A percentile compares a stretch with the other conserved stretches of the same genome.
Conservation (phyloP, 2,329 filamentous ascomycete genomes). For the Colletotrichum lupini region DNA sequence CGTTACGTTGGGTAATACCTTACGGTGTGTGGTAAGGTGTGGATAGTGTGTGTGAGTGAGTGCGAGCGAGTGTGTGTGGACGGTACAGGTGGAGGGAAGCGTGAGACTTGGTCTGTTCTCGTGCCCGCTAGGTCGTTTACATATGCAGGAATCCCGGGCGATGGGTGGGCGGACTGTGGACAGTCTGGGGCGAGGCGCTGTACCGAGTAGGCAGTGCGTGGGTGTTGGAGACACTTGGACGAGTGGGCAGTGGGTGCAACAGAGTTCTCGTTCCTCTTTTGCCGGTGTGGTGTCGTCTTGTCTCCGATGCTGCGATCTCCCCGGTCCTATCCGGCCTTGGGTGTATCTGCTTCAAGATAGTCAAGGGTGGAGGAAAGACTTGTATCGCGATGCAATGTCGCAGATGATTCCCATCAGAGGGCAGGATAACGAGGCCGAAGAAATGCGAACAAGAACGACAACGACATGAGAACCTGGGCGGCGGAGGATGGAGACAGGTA, state of each 20-base stretch:
- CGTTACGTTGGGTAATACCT: conserved; percentile 4
- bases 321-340: background rate
- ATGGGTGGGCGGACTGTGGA: conserved; percentile 13
- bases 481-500: background rate
- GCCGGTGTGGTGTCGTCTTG: background rate
- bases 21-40: background rate
- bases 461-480: background rate
- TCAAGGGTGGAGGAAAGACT: background rate
- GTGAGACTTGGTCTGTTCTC: conserved; percentile 29
- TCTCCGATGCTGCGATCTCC: background rate
- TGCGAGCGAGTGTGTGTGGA: conserved; percentile 1
- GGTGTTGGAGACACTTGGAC: background rate
- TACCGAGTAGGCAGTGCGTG: background rate
- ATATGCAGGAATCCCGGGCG: conserved; percentile 29
- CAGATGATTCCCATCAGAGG: background rate
- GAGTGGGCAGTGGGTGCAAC: background rate
- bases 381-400: background rate
- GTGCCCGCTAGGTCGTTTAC: conserved; percentile 24
- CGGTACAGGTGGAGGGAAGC: conserved; percentile 1
- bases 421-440: background rate
- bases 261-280: background rate
- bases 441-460: background rate
- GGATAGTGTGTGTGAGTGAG: background rate
- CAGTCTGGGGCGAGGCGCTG: background rate
- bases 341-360: background rate